Evolutionary conservation across 2,329 filamentous ascomycete species (phyloP), one percentile per base, ranked within the genome.

Genomic region (Aspergillus sp.): DNA sequence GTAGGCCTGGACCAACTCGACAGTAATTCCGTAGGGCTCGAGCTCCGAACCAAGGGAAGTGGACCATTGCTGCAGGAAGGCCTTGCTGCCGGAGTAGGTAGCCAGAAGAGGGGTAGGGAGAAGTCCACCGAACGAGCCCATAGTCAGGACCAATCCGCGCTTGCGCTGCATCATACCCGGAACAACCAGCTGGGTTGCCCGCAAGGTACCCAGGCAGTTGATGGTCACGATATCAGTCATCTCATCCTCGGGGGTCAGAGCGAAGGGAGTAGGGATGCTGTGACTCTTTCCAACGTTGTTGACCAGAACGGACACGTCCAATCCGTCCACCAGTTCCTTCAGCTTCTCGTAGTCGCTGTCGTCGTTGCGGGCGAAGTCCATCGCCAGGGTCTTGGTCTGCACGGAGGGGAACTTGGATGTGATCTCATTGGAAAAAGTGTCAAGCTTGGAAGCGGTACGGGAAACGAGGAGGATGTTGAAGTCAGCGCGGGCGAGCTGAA

Each of bases 211-310:
- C 63, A 90, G 81, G 79, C 94, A 97, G 81, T 99, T 99, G 84
- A 99, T 93, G 55, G 89, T 93, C 78, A 99, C 89, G 71, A 99
- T 99, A 73, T 91, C 88, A 71, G 89, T 85, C 73, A 99, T 86
- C 80, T 98, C 95, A 61, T 89, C 82, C 72, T 87, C 84, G 12
- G 87, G 79, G 0, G 94, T 98, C 70, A 91, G 85, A 53, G 90
- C 81, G 80, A 99, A 99, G 0, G 92, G 85, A 0, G 96, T 92
- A 2, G 95, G 95, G 58, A 98, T 97, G 76, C 84, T 89, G 82
- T 99, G 95, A 78, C 91, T 96, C 76, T 92, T 89, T 66, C 95
- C 95, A 57, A 99, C 95, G 71, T 99, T 99, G 85, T 99, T 99
- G 82, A 99, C 85, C 65, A 99, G 81, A 63, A 99, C 90, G 48